Base-by-base conservation (phyloP, 139 green algal genomes). In the Chlorella sp. region DNA sequence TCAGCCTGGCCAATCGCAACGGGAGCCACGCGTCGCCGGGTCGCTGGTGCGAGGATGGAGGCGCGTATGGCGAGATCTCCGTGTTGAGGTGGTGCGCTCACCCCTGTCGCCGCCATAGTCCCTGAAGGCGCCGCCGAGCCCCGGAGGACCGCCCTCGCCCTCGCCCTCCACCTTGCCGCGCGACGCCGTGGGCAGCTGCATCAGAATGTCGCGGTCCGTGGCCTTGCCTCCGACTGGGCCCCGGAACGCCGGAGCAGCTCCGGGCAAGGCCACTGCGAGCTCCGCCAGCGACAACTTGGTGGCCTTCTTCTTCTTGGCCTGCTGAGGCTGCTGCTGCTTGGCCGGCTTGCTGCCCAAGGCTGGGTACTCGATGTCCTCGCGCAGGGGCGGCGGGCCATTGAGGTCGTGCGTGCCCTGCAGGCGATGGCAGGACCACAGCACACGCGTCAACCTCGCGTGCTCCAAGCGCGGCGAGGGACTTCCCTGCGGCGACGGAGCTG, bases 41-140 rank as follows among this genome's bases (percentile, higher is more conserved):
- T n/a, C n/a, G n/a, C n/a, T n/a, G n/a, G n/a, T n/a, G n/a, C n/a
- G n/a, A n/a, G n/a, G n/a, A n/a, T n/a, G n/a, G n/a, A n/a, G n/a
- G n/a, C n/a, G n/a, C n/a, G n/a, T n/a, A n/a, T n/a, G n/a, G n/a
- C n/a, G n/a, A n/a, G n/a, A n/a, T n/a, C n/a, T n/a, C n/a, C n/a
- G n/a, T n/a, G n/a, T n/a, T n/a, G n/a, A n/a, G n/a, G n/a, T n/a
- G n/a, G n/a, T n/a, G n/a, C n/a, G n/a, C n/a, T n/a, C n/a, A n/a
- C n/a, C n/a, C 5, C 83, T 73, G 67, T 90, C 73, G n/a, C 86
- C 83, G 0, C 90, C 90, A 30, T 93, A 96, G 14, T 83, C 85
- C 17, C 79, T 76, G 72, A 96, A 96, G 30, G 51, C 91, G 23
- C 91, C 91, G 17, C 91, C 91, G 0, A 96, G 36, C 10, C 73